These are phyloP conservation scores for Sphaerulina populicola DNA, from an alignment of 2,329 filamentous ascomycete species.

Conservation along the genomic window DNA sequence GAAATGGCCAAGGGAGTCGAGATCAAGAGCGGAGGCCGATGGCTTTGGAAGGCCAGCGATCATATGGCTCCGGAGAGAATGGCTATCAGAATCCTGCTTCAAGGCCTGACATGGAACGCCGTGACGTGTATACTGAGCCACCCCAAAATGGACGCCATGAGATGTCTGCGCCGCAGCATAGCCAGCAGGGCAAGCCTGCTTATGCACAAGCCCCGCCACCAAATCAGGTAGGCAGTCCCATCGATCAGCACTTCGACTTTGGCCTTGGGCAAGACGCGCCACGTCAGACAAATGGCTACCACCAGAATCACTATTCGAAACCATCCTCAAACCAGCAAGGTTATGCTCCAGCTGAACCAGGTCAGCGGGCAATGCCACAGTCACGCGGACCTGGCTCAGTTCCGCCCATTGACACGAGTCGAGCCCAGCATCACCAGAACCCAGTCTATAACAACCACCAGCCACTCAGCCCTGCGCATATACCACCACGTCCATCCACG, in stretches of 20 bases:
- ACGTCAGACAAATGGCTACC: constrained; percentile 9
- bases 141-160: neutral
- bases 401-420: constrained; percentile 13
- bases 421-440: constrained; percentile 11
- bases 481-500: constrained; percentile 17
- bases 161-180: neutral
- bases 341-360: constrained; percentile 5
- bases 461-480: constrained; percentile 19
- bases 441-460: constrained; percentile 13
- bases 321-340: constrained; percentile 12
- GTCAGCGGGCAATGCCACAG: constrained; percentile 5
- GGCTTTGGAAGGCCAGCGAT: constrained; percentile 8
- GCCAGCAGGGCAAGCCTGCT: constrained; percentile 8
- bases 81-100: constrained; percentile 6
- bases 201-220: constrained; percentile 10
- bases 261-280: constrained; percentile 7
- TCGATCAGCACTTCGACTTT: constrained; percentile 8
- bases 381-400: constrained; percentile 7
- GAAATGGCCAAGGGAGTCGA: constrained; percentile 21
- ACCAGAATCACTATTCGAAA: constrained; percentile 1
- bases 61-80: constrained; percentile 12
- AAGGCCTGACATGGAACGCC: neutral
- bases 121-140: neutral
- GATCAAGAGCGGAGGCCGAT: constrained; percentile 15
- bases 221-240: constrained; percentile 7